Conservation (phyloP, 257 asterid species). For the Nicotiana paniculata region DNA sequence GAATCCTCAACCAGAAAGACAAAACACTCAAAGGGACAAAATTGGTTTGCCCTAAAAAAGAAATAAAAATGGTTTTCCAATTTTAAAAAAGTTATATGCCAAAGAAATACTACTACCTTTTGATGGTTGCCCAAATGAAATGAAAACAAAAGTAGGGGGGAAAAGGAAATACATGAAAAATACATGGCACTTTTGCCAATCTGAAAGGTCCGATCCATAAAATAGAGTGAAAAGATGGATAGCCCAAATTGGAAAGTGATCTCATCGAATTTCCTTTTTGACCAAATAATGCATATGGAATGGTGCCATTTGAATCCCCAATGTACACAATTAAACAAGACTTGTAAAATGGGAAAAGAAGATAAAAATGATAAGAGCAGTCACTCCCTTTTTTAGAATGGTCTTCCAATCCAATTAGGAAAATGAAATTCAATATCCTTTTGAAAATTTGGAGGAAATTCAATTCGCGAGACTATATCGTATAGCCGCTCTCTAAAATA, state of each 20-base stretch:
- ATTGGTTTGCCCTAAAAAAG: background rate
- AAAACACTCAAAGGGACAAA: background rate
- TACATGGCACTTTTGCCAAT: background rate
- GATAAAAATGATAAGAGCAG: background rate
- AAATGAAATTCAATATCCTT: background rate
- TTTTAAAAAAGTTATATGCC: background rate
- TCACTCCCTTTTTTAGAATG: background rate
- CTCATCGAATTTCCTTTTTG: background rate
- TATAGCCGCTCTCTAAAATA: no score
- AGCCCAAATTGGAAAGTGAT: constrained; percentile 7
- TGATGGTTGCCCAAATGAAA: background rate
- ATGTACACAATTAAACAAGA: background rate
- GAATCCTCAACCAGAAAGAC: background rate
- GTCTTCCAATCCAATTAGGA: background rate
- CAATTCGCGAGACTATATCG: background rate
- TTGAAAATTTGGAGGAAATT: background rate
- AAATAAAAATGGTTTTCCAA: background rate
- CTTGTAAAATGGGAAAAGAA: background rate
- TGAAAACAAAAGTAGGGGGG: background rate
- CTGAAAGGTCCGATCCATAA: background rate
- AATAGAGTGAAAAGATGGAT: background rate
- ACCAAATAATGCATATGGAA: constrained; percentile 2
- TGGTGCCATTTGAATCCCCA: constrained; percentile 1
- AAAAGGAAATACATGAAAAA: no score
- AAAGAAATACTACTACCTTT: background rate